Percentiles rank a stretch among this genome's conserved stretches.
These are phyloP conservation scores for Ceratocystis smalleyi DNA, from an alignment of 2,329 filamentous ascomycete species.

Conservation along the genomic window DNA sequence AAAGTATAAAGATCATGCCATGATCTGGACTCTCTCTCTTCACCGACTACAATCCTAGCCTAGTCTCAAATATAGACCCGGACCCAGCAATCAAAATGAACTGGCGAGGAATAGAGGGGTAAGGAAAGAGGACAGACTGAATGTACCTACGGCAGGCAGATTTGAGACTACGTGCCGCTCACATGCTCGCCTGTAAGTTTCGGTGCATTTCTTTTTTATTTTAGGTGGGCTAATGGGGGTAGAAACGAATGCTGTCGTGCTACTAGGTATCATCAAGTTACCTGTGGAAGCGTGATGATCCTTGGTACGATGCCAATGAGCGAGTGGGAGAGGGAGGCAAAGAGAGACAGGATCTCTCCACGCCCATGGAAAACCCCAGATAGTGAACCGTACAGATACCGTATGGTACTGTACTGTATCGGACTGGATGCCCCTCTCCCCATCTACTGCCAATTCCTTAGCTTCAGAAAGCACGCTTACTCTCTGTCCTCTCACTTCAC, in stretches of 20 bases:
- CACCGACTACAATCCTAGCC: not conserved
- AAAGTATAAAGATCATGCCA: not conserved
- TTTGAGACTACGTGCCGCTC: not conserved
- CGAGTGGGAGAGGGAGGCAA: too few relatives aligned
- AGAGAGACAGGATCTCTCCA: too few relatives aligned
- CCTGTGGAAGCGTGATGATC: not conserved
- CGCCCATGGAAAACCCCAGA: too few relatives aligned
- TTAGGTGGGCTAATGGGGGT: too few relatives aligned
- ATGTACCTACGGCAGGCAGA: not conserved
- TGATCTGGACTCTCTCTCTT: not conserved
- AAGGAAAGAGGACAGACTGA: not conserved
- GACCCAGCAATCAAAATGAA: not conserved
- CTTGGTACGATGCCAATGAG: too few relatives aligned
- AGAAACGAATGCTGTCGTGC: not conserved
- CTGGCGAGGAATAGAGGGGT: not conserved
- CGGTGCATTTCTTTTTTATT: not conserved
- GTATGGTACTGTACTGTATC: too few relatives aligned
- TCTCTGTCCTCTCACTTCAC: not conserved
- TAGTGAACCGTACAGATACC: too few relatives aligned
- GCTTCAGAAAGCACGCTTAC: not conserved
- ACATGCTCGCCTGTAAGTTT: not conserved
- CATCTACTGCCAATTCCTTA: not conserved
- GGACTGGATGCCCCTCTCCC: too few relatives aligned
- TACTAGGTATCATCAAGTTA: not conserved
- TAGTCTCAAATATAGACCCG: not conserved